A percentile compares a stretch with the other conserved stretches of the same genome.
These are phyloP conservation scores for Ophiognomonia clavigignenti-juglandacearum DNA, from an alignment of 2,329 filamentous ascomycete genomes.

Conservation along the genomic window DNA sequence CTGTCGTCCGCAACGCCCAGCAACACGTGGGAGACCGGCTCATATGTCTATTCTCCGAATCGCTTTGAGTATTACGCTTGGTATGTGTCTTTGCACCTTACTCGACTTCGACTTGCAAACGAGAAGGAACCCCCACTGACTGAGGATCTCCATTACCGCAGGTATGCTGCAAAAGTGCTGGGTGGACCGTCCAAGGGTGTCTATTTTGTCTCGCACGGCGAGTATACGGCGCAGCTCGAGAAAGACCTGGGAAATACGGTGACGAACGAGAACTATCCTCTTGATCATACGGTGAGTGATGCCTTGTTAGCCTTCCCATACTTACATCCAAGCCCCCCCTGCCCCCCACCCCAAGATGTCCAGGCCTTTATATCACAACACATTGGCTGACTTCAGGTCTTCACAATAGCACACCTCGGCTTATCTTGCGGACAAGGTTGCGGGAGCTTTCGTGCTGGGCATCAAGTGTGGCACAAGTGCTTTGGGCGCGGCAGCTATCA, in stretches of 20 bases:
- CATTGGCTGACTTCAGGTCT: not conserved
- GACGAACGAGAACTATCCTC: conserved; percentile 50
- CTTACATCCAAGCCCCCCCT: too few species aligned
- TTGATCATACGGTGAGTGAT: conserved; percentile 48
- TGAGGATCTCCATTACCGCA: conserved; percentile 5
- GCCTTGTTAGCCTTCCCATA: too few species aligned
- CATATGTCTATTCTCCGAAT: conserved; percentile 39
- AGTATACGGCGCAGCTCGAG: conserved; percentile 51
- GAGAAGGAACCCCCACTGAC: conserved; percentile 16
- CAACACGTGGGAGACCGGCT: conserved; percentile 57
- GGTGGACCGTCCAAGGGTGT: conserved; percentile 35
- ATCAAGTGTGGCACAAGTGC: conserved; percentile 43
- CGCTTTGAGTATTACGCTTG: conserved; percentile 54
- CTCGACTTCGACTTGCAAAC: conserved; percentile 10
- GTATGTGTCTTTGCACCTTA: too few species aligned
- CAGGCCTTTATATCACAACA: too few species aligned
- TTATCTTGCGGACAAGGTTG: conserved; percentile 42
- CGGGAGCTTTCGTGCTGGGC: conserved; percentile 53
- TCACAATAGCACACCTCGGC: conserved; percentile 1
- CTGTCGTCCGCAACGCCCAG: conserved; percentile 50
- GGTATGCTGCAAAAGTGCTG: conserved; percentile 31
- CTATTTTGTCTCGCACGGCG: conserved; percentile 56
- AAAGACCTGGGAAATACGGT: conserved; percentile 40
- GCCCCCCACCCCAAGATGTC: too few species aligned
- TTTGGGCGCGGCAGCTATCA: conserved; percentile 29